Evolutionary conservation across 1,284 basidiomycete genomes (phyloP).

Genomic region (Fomitopsis pinicola): DNA sequence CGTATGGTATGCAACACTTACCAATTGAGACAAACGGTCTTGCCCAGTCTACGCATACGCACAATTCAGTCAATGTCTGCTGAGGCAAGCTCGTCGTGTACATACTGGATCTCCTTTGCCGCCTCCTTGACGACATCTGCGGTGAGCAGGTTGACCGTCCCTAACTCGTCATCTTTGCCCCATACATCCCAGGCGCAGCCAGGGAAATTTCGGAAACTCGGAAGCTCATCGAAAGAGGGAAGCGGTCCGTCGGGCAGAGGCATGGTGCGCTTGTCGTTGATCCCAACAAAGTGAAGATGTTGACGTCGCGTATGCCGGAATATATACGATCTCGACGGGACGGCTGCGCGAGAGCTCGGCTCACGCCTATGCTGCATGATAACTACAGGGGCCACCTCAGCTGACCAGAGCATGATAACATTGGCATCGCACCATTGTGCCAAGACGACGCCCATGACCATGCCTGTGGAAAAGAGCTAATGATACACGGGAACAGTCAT

Average conservation of each 20-base stretch:
- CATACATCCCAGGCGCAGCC: conserved; percentile 74
- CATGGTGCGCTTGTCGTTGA: neutral
- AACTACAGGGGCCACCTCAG: neutral
- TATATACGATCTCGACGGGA: neutral
- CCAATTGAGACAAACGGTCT: conserved; percentile 60
- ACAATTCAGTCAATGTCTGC: neutral
- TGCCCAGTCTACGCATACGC: conserved; percentile 41
- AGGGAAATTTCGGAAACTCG: conserved; percentile 48
- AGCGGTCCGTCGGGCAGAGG: conserved; percentile 25
- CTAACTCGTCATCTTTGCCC: conserved; percentile 66
- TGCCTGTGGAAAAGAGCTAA: neutral
- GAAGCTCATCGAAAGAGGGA: conserved; percentile 60
- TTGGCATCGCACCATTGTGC: neutral
- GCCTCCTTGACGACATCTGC: conserved; percentile 56
- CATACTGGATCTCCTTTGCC: conserved; percentile 58
- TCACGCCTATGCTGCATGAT: neutral
- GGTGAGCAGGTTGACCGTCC: conserved; percentile 68
- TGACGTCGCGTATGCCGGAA: too few species aligned
- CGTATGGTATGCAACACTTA: conserved; percentile 24
- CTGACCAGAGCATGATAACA: neutral
- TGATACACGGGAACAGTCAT: neutral
- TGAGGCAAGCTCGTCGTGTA: neutral
- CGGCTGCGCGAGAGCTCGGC: neutral
- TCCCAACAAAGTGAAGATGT: neutral
- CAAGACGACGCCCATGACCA: neutral